A percentile compares a stretch with the other conserved stretches of the same genome.
phyloP scores from a whole-genome alignment of 2,329 filamentous ascomycete genomes.

The Botrytis hyacinthi region DNA sequence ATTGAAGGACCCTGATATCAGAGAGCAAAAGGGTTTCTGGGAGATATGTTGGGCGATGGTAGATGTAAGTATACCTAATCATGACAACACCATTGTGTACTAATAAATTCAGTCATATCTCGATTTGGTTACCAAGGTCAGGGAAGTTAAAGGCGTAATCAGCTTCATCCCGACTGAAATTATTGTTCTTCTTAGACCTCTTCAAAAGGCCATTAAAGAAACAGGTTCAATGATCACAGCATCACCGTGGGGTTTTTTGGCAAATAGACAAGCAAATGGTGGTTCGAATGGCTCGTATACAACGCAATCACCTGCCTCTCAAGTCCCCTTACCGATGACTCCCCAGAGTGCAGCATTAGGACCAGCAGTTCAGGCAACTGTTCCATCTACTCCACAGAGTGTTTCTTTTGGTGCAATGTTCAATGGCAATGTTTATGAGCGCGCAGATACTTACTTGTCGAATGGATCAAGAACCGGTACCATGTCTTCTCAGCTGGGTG shows the following conservation, averaged over 20 bases:
- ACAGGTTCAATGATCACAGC: slow-evolving; percentile 69
- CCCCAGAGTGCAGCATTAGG: slow-evolving; percentile 86
- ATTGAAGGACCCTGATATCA: slow-evolving; percentile 76
- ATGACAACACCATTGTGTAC: slow-evolving; percentile 30
- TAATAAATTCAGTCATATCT: slow-evolving; percentile 55
- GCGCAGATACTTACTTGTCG: slow-evolving; percentile 37
- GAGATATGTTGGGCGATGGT: slow-evolving; percentile 73
- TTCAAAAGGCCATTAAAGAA: slow-evolving; percentile 81
- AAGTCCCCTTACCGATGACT: slow-evolving; percentile 71
- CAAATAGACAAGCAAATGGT: slow-evolving; percentile 30
- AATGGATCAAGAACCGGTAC: slow-evolving; percentile 36
- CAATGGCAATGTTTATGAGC: slow-evolving; percentile 37
- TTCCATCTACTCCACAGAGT: slow-evolving; percentile 63
- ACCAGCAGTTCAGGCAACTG: slow-evolving; percentile 84
- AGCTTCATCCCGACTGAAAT: slow-evolving; percentile 63
- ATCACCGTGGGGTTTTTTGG: slow-evolving; percentile 60
- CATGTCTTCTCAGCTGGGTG: slow-evolving; percentile 35
- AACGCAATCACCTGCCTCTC: slow-evolving; percentile 45
- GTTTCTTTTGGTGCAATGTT: slow-evolving; percentile 36
- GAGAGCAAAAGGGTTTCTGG: slow-evolving; percentile 62
- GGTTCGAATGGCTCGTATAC: slow-evolving; percentile 31
- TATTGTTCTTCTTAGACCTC: slow-evolving; percentile 69
- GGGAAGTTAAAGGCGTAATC: slow-evolving; percentile 47
- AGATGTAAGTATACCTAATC: slow-evolving; percentile 39
- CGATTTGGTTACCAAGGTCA: slow-evolving; percentile 61